A percentile compares a stretch with the other conserved stretches of the same genome.
phyloP scores from a whole-genome alignment of 805 yeast species.

The Lachancea dasiensis region DNA sequence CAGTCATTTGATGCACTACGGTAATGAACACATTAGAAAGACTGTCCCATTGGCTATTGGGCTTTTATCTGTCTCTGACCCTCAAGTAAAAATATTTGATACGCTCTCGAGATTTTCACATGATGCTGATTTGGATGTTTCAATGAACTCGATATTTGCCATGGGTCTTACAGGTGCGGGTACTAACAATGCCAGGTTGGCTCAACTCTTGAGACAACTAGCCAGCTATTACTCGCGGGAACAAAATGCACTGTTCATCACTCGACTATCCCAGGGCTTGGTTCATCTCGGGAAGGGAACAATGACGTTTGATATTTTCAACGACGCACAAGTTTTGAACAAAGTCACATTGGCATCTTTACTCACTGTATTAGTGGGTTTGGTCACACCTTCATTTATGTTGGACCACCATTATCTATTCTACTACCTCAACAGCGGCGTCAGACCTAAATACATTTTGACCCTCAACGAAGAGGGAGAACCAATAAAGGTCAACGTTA shows the following conservation, averaged over 20 bases:
- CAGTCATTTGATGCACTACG: conserved; percentile 96
- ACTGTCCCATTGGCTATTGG: conserved; percentile 99
- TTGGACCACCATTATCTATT: conserved; percentile 77
- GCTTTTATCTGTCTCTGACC: conserved; percentile 83
- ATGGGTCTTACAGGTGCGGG: conserved; percentile 99
- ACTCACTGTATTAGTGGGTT: conserved; percentile 74
- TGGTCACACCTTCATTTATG: conserved; percentile 83
- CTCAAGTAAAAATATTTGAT: conserved; percentile 95
- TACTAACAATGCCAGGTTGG: conserved; percentile 95
- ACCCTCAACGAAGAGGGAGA: conserved; percentile 89
- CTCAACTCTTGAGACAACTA: conserved; percentile 89
- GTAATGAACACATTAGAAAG: conserved; percentile 81
- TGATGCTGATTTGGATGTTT: conserved; percentile 90
- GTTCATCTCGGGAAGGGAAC: conserved; percentile 97
- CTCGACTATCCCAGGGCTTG: conserved; percentile 91
- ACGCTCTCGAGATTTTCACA: conserved; percentile 94
- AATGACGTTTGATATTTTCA: conserved; percentile 79
- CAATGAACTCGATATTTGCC: conserved; percentile 88
- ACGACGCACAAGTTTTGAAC: conserved; percentile 79
- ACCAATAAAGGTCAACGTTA: conserved; percentile 89
- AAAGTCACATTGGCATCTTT: conserved; percentile 87
- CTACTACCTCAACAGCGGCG: conserved; percentile 79
- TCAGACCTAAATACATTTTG: conserved; percentile 86
- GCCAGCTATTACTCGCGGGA: conserved; percentile 91
- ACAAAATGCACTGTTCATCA: conserved; percentile 84